phyloP scores from a whole-genome alignment of 257 asterid genomes.

The Solanum bulbocastanum region DNA sequence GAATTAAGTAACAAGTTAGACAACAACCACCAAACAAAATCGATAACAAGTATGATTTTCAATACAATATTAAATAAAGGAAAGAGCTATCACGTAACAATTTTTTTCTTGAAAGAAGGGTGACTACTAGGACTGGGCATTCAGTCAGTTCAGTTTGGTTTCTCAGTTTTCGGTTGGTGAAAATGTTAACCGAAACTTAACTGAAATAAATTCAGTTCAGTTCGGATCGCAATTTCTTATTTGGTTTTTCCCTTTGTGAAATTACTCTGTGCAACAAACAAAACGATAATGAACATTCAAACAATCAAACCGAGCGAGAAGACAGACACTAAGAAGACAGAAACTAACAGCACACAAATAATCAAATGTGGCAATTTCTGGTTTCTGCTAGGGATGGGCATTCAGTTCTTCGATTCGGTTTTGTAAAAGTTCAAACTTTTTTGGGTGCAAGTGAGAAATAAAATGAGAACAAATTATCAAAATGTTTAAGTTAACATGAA shows the following conservation, averaged over 20 bases:
- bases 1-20: not conserved
- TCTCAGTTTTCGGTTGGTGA: not conserved
- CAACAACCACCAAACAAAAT: not conserved
- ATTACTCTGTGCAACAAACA: not conserved
- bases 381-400: not conserved
- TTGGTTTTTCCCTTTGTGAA: not conserved
- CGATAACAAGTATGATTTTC: not conserved
- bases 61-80: not conserved
- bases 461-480: not conserved
- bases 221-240: not conserved
- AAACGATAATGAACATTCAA: not conserved
- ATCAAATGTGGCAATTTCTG: not conserved
- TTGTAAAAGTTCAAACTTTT: not conserved
- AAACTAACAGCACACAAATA: not conserved
- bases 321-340: not conserved
- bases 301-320: not conserved
- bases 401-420: not conserved
- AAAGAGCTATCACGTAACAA: not conserved
- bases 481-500: not conserved
- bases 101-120: not conserved
- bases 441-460: not conserved
- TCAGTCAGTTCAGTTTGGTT: not conserved
- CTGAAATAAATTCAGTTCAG: not conserved
- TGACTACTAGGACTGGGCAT: not conserved
- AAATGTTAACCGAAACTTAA: not conserved